Evolutionary conservation across 2,329 filamentous ascomycete species (phyloP), one percentile per base, ranked within the genome.

Genomic region (Leptographium flavum): DNA sequence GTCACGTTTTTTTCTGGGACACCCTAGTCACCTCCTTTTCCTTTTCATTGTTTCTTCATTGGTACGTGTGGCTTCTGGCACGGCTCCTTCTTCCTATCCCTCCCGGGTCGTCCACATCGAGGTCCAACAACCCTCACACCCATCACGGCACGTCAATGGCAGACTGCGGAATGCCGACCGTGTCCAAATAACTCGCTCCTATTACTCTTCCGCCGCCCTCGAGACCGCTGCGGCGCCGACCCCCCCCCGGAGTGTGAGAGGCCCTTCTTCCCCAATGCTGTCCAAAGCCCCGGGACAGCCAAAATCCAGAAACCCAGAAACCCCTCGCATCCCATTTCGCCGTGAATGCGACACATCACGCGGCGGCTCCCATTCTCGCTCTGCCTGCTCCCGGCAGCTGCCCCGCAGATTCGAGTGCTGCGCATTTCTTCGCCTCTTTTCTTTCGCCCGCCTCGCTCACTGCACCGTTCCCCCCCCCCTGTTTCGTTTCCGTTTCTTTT

Each of bases 201-300:
- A 31, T 30, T 38, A 4, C 28, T 43, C 2, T 25, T 27, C 30
- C 30, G 17, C 28, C 28, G 36, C 39, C 22, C 41, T 28, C 15
- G 38, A 30, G 44, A 30, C 43, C 33, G 42, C 42, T 22, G 39
- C 47, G 39, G 45, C 45, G 39, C 39, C 39, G 42, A 42, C 45
- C 45, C 39, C 42, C 23, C 45, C 47, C 23, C 23, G 14, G 30
- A 41, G 21, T 40, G 35, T 38, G 33, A 44, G 42, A 23, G 31
- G 30, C n/a, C 27, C 28, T 15, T 15, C 5, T 31, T 19, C 42
- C 19, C 19, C 35, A 23, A 15, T 30, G 28, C 41, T 27, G 33
- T 31, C 39, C 19, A 33, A 33, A 33, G 31, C 15, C 31, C n/a
- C 31, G n/a, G n/a, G n/a, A n/a, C n/a, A n/a, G n/a, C n/a, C n/a